Evolutionary conservation across 306 rosid species (phyloP), one percentile per base, ranked within the genome.

Genomic region (Medicago arabica): DNA sequence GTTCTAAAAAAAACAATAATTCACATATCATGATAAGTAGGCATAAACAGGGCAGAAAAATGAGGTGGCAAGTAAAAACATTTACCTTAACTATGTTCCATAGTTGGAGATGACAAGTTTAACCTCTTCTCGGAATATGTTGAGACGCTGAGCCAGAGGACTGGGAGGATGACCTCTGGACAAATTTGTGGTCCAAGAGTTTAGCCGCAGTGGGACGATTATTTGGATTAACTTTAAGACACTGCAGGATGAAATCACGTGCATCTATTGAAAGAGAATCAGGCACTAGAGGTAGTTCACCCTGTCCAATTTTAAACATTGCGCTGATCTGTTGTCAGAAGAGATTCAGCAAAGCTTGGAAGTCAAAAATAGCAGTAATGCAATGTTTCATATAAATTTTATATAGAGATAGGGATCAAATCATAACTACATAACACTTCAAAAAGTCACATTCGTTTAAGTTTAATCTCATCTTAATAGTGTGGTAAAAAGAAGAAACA

Each of bases 191-290:
- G 46, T 69, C 71, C 71, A 91, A 80, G 80, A 94, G 96, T 67
- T 72, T 65, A 70, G 87, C 83, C 44, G 97, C 95, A 50, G 86
- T 82, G 75, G 93, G 91, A 69, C 97, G 98, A 39, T 71, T 79
- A 18, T 71, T 49, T 13, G 97, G 91, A 81, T 83, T 81, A 67
- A 86, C 93, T 88, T 85, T 83, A 12, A 94, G 82, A 86, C 98
- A 94, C 76, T 78, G 81, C 74, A 74, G 65, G 46, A 94, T 87
- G 72, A 94, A 94, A 85, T 86, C 88, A 15, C 47, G 83, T 9
- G 93, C 96, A 80, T 94, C 97, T 34, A 4, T 85, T 47, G 97
- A 87, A 69, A 94, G 97, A 77, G 88, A 58, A 49, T 88, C 95
- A 2, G 96, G 88, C 70, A 94, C 82, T 14, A 49, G 72, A 28